Conservation (phyloP, 306 rosid genomes). For the Lathyrus aphaca region DNA sequence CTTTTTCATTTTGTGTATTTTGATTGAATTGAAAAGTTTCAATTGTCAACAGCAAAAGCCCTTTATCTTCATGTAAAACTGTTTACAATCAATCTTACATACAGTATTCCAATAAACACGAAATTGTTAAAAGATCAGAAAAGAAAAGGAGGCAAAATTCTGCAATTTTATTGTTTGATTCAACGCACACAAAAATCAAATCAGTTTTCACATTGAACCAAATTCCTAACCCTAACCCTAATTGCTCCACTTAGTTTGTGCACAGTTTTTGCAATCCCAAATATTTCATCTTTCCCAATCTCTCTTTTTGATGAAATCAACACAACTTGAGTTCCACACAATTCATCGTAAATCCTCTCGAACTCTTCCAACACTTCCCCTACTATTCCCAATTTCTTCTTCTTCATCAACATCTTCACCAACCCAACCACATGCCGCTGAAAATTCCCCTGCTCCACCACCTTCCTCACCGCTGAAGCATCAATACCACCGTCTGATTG, state of each 20-base stretch:
- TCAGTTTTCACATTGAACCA: constrained; percentile 28
- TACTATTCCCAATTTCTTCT: constrained; percentile 54
- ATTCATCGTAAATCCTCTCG: constrained; percentile 66
- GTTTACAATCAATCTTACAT: no score
- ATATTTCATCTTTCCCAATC: constrained; percentile 48
- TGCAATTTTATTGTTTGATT: no score
- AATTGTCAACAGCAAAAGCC: no score
- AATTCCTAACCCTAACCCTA: constrained; percentile 59
- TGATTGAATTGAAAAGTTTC: no score
- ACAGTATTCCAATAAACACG: no score
- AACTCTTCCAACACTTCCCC: constrained; percentile 64
- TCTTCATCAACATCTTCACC: constrained; percentile 68
- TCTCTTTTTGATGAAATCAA: constrained; percentile 54
- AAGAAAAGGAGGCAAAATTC: no score
- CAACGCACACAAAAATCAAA: no score
- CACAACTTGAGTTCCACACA: constrained; percentile 64
- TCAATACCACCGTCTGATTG: constrained; percentile 21
- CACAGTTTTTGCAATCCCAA: constrained; percentile 58
- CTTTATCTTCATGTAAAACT: no score
- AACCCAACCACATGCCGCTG: constrained; percentile 55
- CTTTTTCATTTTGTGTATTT: no score
- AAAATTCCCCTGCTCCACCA: constrained; percentile 50
- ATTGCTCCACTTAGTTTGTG: constrained; percentile 54
- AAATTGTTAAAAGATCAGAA: no score
- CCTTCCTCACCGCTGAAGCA: constrained; percentile 36